Conservation (phyloP, 345 rosid species). For the Eucalyptus sp. region DNA sequence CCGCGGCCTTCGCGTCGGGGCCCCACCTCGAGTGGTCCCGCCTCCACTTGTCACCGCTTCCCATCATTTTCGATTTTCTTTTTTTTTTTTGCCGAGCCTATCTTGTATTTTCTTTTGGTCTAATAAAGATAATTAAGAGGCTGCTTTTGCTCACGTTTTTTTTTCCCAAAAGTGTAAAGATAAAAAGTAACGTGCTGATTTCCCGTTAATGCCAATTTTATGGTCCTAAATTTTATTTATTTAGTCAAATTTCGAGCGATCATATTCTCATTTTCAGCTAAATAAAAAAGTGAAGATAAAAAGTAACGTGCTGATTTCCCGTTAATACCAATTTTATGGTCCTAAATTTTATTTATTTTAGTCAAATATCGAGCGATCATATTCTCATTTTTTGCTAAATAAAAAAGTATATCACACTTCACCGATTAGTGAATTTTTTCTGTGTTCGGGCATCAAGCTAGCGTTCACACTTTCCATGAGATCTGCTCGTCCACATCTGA, state of each 20-base stretch:
- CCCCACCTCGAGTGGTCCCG: neutral
- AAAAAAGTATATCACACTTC: neutral
- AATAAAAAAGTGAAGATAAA: neutral
- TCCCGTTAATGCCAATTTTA: neutral
- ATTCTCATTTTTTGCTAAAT: no score
- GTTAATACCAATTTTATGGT: no score
- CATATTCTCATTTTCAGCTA: neutral
- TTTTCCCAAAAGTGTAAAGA: no score
- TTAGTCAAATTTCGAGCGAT: neutral
- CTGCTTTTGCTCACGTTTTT: neutral
- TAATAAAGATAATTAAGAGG: neutral
- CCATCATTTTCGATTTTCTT: neutral
- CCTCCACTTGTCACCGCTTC: neutral
- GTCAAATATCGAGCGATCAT: no score
- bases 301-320: no score
- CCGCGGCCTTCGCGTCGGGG: neutral
- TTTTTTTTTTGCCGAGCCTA: no score
- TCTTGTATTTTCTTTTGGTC: neutral
- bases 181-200: neutral
- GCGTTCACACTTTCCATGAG: neutral
- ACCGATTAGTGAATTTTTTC: neutral
- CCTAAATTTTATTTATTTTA: no score
- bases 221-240: neutral
- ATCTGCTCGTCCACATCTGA: neutral
- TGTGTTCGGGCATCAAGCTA: neutral